Base-by-base conservation (phyloP, 1,139 yeast genomes). In the Nakaseomyces nivariensis region DNA sequence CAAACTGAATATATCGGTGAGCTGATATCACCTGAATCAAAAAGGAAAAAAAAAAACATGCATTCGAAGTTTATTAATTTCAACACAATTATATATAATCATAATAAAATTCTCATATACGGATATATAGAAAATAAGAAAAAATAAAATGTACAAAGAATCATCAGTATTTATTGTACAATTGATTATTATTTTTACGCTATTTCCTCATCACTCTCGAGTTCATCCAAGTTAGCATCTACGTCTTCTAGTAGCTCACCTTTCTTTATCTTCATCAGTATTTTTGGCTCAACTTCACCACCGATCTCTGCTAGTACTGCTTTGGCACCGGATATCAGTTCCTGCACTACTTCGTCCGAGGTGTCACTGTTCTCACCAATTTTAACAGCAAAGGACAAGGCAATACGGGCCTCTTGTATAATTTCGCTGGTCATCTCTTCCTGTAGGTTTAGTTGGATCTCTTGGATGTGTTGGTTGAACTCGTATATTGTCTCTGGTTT, bases 351-450 rank as follows among this genome's bases (percentile, higher is more conserved):
- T 27, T 78, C 82, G 49, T 71, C 77, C 5, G 69, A 73, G 5
- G 57, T 45, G 38, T 63, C 67, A 33, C 52, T 46, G 42, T 58
- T 63, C 32, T 61, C 64, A 25, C 66, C 69, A 9, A 64, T 67
- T 56, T 78, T 78, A 56, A 67, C 73, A 0, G 81, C 85, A 58
- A 74, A 75, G 38, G 84, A 79, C 52, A 82, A 70, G 0, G 81
- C 72, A n/a, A 73, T 61, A 51, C 75, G 73, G 2, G 81, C 76
- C 33, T 79, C 85, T 4, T 67, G 56, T 3, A 78, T 55, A 32
- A 59, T 57, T 13, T 63, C 65, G 42, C 60, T 60, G 10, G 77
- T 68, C 13, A 57, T 57, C 36, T 68, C 68, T 37, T 64, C 62
- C 48, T 58, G 53, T 26, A 69, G 51, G 33, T 64, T 61, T 22